These are phyloP conservation scores for Malassezia japonica DNA, from an alignment of 1,284 basidiomycete species.

Conservation along the genomic window DNA sequence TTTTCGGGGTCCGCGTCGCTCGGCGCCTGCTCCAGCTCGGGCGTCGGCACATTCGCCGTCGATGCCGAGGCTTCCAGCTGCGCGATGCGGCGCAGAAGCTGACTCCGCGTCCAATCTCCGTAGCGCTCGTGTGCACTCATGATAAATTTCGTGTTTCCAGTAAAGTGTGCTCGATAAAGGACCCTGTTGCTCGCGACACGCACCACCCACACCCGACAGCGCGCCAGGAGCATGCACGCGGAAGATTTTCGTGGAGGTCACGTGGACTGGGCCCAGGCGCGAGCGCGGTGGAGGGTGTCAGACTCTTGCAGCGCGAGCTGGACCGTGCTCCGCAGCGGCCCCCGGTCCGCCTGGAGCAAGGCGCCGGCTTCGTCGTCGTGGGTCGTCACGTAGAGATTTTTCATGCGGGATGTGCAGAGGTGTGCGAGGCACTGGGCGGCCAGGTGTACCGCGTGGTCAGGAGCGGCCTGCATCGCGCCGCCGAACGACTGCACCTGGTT, in stretches of 20 bases:
- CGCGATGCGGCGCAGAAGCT: slow-evolving; percentile 26
- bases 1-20: neutral
- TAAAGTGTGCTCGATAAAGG: neutral
- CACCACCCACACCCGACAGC: neutral
- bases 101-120: slow-evolving; percentile 22
- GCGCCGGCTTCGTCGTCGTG: slow-evolving; percentile 1
- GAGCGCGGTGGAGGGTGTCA: slow-evolving; percentile 2
- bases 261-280: neutral
- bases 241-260: neutral
- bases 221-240: neutral
- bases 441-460: too few species aligned
- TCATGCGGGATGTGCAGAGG: neutral
- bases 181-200: too few species aligned
- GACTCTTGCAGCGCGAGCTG: slow-evolving; percentile 12
- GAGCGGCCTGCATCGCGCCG: too few species aligned
- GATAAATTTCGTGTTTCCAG: neutral
- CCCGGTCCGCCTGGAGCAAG: neutral
- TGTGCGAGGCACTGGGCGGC: neutral
- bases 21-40: neutral
- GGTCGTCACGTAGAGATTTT: neutral
- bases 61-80: slow-evolving; percentile 25
- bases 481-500: neutral
- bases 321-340: neutral
- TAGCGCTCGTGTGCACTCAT: slow-evolving; percentile 29
- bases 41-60: neutral